Evolutionary conservation across 2,329 filamentous ascomycete genomes (phyloP).

Genomic region (Alternaria sp.): DNA sequence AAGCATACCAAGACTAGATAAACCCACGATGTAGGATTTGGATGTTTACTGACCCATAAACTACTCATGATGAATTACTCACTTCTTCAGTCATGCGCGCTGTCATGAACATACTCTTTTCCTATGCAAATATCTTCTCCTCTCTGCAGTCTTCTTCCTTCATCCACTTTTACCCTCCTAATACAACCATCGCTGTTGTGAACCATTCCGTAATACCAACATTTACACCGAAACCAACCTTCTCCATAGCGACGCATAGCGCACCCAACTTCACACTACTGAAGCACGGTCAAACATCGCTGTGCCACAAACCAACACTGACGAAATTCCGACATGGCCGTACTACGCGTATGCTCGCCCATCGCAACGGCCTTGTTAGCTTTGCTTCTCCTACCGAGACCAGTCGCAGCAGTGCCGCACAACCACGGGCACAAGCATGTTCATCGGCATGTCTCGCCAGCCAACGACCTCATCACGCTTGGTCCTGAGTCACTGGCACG

Average conservation of each 20-base stretch:
- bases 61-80: not conserved
- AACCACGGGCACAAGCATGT: not conserved
- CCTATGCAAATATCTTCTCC: not conserved
- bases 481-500: not conserved
- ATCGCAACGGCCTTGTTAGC: not conserved
- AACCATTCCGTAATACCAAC: fast-evolving
- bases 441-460: not conserved
- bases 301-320: not conserved
- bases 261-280: not conserved
- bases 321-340: not conserved
- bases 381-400: not conserved
- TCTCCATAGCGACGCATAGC: not conserved
- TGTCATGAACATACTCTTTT: not conserved
- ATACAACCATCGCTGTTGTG: not conserved
- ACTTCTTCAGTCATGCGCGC: not conserved
- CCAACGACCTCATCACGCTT: not conserved
- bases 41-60: not conserved
- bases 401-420: not conserved
- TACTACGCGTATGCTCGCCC: not conserved
- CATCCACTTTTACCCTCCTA: not conserved
- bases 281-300: not conserved
- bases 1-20: too few species aligned
- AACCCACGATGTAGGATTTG: not conserved
- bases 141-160: not conserved
- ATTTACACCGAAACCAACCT: not conserved